A percentile compares a stretch with the other conserved stretches of the same genome.
Evolutionary conservation across 495 filamentous ascomycete species (phyloP).

Genomic region (Aspergillus incahuasiensis): DNA sequence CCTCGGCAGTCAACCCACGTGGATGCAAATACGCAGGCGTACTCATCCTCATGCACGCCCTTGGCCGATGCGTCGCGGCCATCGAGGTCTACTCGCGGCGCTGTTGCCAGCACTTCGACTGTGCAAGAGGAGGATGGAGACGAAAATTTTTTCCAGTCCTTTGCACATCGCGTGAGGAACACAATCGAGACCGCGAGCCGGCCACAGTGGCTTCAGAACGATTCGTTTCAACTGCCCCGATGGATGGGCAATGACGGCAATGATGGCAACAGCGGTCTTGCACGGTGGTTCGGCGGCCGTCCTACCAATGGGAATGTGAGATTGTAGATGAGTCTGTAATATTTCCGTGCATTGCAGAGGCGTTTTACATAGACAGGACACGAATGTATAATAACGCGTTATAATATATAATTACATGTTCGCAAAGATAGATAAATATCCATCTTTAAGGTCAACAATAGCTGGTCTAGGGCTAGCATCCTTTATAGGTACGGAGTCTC

Average conservation of each 20-base stretch:
- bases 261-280: conserved; percentile 33
- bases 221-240: conserved; percentile 68
- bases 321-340: conserved; percentile 14
- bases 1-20: conserved; percentile 27
- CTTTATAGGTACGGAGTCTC: too few relatives aligned
- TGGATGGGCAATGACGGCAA: conserved; percentile 61
- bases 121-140: conserved; percentile 56
- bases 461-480: too few relatives aligned
- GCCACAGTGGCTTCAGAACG: conserved; percentile 72
- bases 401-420: conserved; percentile 4
- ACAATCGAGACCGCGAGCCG: conserved; percentile 82
- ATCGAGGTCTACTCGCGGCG: conserved; percentile 25
- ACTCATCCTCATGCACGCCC: conserved; percentile 30
- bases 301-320: conserved; percentile 45
- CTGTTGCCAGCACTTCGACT: conserved; percentile 27
- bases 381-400: conserved; percentile 9
- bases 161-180: conserved; percentile 82
- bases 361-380: conserved; percentile 20
- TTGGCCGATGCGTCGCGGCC: conserved; percentile 25
- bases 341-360: conserved; percentile 25
- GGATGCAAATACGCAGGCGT: conserved; percentile 24
- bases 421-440: too few relatives aligned
- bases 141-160: conserved; percentile 73
- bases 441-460: too few relatives aligned
- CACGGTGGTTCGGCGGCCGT: conserved; percentile 53